These are phyloP conservation scores for Pythium phragmiticola DNA, from an alignment of 352 stramenopile genomes.

Conservation along the genomic window DNA sequence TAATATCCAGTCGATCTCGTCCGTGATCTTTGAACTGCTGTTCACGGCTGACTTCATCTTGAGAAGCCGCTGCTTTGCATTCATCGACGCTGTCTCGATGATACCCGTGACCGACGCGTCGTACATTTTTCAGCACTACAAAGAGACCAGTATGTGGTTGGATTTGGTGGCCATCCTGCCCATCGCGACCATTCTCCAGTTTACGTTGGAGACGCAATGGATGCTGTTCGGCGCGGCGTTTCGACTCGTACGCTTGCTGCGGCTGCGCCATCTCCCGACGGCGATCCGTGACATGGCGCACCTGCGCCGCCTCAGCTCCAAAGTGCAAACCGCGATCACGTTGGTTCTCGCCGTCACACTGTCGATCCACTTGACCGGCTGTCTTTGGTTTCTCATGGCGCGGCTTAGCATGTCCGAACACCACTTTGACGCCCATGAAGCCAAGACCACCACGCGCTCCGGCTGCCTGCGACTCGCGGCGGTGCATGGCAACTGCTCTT, in stretches of 20 bases:
- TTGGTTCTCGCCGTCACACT: slow-evolving; percentile 69
- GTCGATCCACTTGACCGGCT: slow-evolving; percentile 57
- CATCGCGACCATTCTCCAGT: slow-evolving; percentile 52
- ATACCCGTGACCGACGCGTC: slow-evolving; percentile 58
- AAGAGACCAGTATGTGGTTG: slow-evolving; percentile 44
- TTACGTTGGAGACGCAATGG: slow-evolving; percentile 27
- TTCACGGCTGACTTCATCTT: slow-evolving; percentile 58
- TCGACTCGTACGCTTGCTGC: slow-evolving; percentile 48
- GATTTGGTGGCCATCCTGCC: slow-evolving; percentile 64
- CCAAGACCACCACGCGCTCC: slow-evolving; percentile 35
- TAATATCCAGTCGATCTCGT: slow-evolving; percentile 51
- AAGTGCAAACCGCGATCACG: slow-evolving; percentile 49
- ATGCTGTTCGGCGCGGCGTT: slow-evolving; percentile 38
- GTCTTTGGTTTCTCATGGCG: slow-evolving; percentile 76
- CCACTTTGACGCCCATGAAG: slow-evolving; percentile 24
- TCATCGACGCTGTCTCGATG: slow-evolving; percentile 59
- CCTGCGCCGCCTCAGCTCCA: slow-evolving; percentile 54
- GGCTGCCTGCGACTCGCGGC: slow-evolving; percentile 48
- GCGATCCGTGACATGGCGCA: slow-evolving; percentile 61
- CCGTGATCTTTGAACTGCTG: slow-evolving; percentile 53
- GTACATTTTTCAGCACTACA: slow-evolving; percentile 72
- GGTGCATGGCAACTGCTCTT: slow-evolving; percentile 64
- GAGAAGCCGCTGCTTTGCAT: slow-evolving; percentile 57
- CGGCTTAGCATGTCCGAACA: slow-evolving; percentile 45
- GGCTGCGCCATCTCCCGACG: slow-evolving; percentile 45